Percentiles rank a stretch among this genome's conserved stretches.
phyloP scores from a whole-genome alignment of 306 rosid genomes.

The Prunus persica region Prunus_persica_NCBIv2 NC_034012.1:22047001-22047500 shows the following conservation, averaged over 20 bases:
- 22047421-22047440: constrained; percentile 1
- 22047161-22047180: neutral
- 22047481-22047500: neutral
- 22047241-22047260: neutral
- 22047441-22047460: neutral
- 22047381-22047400: neutral
- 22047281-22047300: constrained; percentile 6
- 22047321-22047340: no score
- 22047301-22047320: neutral
- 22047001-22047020: neutral
- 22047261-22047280: neutral
- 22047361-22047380: neutral
- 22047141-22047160: neutral
- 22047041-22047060: neutral
- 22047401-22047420: neutral
- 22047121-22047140: neutral
- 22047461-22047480: neutral
- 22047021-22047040: neutral
- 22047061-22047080: neutral
- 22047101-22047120: neutral
- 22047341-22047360: no score
- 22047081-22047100: neutral
- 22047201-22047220: neutral
- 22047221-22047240: neutral
- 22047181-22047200: neutral